Evolutionary conservation across 2,329 filamentous ascomycete genomes (phyloP), one percentile per base, ranked within the genome.

Genomic region (Talaromyces piceae): DNA sequence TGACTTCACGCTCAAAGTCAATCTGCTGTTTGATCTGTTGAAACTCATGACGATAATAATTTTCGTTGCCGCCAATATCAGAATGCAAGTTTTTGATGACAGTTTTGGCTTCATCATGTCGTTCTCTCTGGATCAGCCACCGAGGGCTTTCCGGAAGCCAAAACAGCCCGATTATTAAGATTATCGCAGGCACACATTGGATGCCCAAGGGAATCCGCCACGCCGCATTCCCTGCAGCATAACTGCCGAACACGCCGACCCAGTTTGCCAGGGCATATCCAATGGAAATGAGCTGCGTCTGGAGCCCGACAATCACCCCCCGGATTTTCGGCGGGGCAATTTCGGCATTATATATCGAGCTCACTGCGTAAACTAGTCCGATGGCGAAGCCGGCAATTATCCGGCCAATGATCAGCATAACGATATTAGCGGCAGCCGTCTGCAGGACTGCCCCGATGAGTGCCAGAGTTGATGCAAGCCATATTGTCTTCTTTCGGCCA

Each of bases 231-330:
- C 80, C 77, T 0, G 73, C 60, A 54, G 87, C 78, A 62, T 77
- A 82, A 50, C 84, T 82, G 13, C 85, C 61, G 51, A 55, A 46
- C 49, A 86, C 84, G 7, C 27, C 28, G 16, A 45, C 83, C 83
- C 76, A 77, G 86, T 57, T 85, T 86, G 55, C 89, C 88, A 23
- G 84, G 82, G 74, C 84, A 85, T 66, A 90, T 85, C 66, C 89
- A 44, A 81, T 78, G 46, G 84, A 82, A 20, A 90, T 84, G 27
- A 90, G 75, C 3, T 55, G 51, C 22, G 22, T 43, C 65, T 89
- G 85, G 43, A 81, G 78, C 46, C 84, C 82, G 20, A 89, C 84
- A 30, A 90, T 75, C 28, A 82, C 77, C 16, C 78, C 78, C 56
- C 78, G 73, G 59, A 74, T 78, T 27, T 69, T 71, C 0, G 77